Evolutionary conservation across 2,329 filamentous ascomycete genomes (phyloP).

Genomic region (Chaetomiaceae sp.): DNA sequence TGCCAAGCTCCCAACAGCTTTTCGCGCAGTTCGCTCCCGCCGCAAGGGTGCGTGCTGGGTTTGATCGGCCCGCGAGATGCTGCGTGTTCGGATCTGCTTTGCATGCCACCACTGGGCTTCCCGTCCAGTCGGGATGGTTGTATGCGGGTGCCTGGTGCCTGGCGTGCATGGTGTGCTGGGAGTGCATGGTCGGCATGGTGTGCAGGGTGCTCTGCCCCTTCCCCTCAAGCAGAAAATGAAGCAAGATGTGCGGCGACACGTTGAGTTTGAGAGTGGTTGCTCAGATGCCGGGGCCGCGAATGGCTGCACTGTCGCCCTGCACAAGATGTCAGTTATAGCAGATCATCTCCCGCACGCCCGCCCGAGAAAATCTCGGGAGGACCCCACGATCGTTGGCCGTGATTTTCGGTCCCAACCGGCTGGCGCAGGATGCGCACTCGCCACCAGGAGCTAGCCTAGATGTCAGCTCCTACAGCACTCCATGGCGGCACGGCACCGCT

Average conservation of each 20-base stretch:
- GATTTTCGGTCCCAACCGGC: constrained; percentile 6
- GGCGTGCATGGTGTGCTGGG: too few species aligned
- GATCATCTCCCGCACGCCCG: not conserved
- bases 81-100: not conserved
- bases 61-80: constrained; percentile 10
- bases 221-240: not conserved
- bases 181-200: too few species aligned
- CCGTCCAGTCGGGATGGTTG: too few species aligned
- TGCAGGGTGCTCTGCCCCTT: constrained; percentile 1
- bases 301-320: not conserved
- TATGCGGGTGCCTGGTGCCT: too few species aligned
- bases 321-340: constrained; percentile 8
- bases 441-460: constrained; percentile 4
- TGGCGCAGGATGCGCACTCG: constrained; percentile 6
- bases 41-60: too few species aligned
- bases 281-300: not conserved
- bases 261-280: not conserved
- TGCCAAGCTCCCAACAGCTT: constrained; percentile 5
- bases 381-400: not conserved
- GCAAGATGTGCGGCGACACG: not conserved
- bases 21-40: too few species aligned
- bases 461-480: constrained; percentile 19
- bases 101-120: too few species aligned
- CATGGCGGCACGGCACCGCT: constrained; percentile 29
- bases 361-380: not conserved